Conservation (phyloP, 2,329 filamentous ascomycete species). For the Aspergillus luchuensis region DNA sequence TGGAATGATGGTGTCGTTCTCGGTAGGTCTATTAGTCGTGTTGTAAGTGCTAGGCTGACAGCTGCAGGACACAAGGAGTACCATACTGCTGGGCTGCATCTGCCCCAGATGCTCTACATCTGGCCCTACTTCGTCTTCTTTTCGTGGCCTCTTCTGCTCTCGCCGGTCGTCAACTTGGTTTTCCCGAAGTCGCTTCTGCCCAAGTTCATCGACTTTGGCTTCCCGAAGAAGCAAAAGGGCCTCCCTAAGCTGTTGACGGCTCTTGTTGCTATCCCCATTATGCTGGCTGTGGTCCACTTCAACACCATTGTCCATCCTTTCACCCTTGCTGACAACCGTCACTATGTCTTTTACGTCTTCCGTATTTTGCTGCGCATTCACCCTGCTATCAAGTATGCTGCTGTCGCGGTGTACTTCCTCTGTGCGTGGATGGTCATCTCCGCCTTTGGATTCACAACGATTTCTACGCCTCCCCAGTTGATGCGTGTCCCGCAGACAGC, state of each 20-base stretch:
- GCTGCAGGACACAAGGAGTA: conserved; percentile 85
- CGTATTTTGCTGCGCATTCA: conserved; percentile 74
- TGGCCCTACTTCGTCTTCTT: conserved; percentile 91
- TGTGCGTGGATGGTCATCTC: conserved; percentile 70
- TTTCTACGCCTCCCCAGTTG: conserved; percentile 24
- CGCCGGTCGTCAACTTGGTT: conserved; percentile 51
- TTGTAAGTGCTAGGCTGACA: conserved; percentile 2
- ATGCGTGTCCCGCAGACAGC: conserved; percentile 5
- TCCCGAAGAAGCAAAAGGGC: conserved; percentile 33
- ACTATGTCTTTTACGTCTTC: conserved; percentile 98
- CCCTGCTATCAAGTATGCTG: conserved; percentile 64
- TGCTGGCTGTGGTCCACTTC: conserved; percentile 62
- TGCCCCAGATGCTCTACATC: conserved; percentile 92
- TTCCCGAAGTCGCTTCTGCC: conserved; percentile 37
- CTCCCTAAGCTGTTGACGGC: conserved; percentile 44
- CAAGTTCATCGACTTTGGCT: conserved; percentile 36
- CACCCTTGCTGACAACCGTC: conserved; percentile 91
- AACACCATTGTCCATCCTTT: conserved; percentile 97
- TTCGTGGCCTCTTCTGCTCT: conserved; percentile 74
- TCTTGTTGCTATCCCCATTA: conserved; percentile 42
- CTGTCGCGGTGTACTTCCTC: conserved; percentile 69
- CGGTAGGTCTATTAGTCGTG: conserved; percentile 53
- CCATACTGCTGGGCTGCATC: conserved; percentile 83
- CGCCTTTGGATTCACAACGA: conserved; percentile 54
- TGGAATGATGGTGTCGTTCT: conserved; percentile 94